Base-by-base conservation (phyloP, 805 yeast species). In the Nadsonia fulvescens region DNA sequence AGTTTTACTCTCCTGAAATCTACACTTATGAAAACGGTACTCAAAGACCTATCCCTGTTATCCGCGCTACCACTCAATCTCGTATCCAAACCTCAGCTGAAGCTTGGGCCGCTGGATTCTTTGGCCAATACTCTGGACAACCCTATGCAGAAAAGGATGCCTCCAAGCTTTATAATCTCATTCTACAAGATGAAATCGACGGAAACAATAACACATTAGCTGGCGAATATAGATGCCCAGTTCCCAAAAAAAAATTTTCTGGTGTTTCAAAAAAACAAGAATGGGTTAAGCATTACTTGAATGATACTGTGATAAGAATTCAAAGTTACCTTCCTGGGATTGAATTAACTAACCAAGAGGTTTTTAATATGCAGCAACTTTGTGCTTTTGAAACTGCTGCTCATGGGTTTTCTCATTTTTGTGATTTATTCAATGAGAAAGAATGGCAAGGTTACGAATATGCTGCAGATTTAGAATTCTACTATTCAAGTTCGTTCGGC, bases 311-410 rank as follows among this genome's bases (percentile, higher is more conserved):
- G 5, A 44, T 44, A n/a, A 59, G 91, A 38, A 51, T 76, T 25
- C 63, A 63, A 38, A 43, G 45, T 23, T 54, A 59, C 25, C 66
- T 76, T 28, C 66, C 67, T 3, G n/a, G n/a, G n/a, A n/a, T n/a
- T n/a, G 73, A 69, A 2, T 52, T 55, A 35, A 41, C 34, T 12
- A 52, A 66, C 36, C 39, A 45, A 18, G 86, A 78, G 38, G 62
- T 69, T 13, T 48, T 44, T 22, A 48, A 46, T 13, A 39, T 77
- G 35, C 69, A 73, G 39, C 53, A 58, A 8, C 60, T 69, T 50
- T 77, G 91, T 51, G 82, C 78, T 3, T 78, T 59, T 43, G 92
- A 78, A 48, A 49, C 75, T 23, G 76, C 75, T 30, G 75, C 68
- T 6, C 58, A 56, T 30, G 91, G 91, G 6, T 44, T 49, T 29